These are phyloP conservation scores for Kuraishia molischiana DNA, from an alignment of 805 yeast genomes.

Conservation along the genomic window DNA sequence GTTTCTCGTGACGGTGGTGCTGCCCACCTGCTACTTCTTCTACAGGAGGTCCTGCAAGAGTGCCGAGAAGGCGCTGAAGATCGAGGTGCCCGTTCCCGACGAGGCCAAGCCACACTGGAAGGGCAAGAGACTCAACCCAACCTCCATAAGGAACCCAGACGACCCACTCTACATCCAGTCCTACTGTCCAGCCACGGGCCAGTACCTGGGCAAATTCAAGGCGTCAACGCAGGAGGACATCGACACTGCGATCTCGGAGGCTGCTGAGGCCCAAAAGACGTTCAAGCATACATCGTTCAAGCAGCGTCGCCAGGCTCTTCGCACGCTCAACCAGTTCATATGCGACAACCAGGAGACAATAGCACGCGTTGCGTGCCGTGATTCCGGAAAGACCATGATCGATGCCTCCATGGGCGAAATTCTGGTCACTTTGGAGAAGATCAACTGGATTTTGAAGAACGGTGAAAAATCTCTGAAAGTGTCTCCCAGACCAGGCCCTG, in stretches of 20 bases:
- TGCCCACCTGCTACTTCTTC: conserved; percentile 8
- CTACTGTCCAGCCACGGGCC: conserved; percentile 96
- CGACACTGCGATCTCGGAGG: conserved; percentile 47
- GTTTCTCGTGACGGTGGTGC: conserved; percentile 11
- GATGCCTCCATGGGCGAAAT: conserved; percentile 97
- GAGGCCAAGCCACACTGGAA: conserved; percentile 89
- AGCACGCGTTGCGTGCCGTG: conserved; percentile 91
- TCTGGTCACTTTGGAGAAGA: conserved; percentile 86
- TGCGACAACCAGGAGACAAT: conserved; percentile 75
- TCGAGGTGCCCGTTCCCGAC: conserved; percentile 53
- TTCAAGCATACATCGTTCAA: conserved; percentile 48
- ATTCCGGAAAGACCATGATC: conserved; percentile 90
- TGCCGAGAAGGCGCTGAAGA: conserved; percentile 26
- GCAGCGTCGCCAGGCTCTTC: conserved; percentile 60
- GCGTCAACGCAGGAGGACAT: conserved; percentile 63
- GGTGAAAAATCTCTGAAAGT: conserved; percentile 68
- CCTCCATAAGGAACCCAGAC: conserved; percentile 43
- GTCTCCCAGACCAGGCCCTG: conserved; percentile 78
- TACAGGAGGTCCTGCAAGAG: conserved; percentile 7
- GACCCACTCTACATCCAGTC: conserved; percentile 69
- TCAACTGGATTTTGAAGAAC: conserved; percentile 80
- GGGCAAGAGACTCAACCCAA: conserved; percentile 66
- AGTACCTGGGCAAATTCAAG: conserved; percentile 62
- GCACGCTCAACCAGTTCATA: conserved; percentile 63
- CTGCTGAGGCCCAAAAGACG: conserved; percentile 41